Conservation (phyloP, 768 basidiomycete genomes). For the Collybia sordida region DNA sequence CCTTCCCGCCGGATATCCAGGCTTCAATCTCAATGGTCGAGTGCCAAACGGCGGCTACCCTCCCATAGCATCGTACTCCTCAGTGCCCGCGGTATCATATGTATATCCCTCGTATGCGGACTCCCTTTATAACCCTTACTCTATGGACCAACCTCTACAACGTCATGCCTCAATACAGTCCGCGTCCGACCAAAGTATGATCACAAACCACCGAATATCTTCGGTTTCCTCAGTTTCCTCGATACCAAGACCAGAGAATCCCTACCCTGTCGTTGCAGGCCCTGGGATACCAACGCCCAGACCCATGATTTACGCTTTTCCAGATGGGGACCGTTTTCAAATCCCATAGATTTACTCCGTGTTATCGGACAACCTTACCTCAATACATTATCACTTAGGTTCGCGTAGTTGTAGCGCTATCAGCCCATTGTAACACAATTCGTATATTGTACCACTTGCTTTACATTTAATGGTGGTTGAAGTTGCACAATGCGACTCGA, state of each 20-base stretch:
- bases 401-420: too few relatives aligned
- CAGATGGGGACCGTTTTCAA: too few relatives aligned
- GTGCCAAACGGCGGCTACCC: neutral
- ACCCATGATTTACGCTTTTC: too few relatives aligned
- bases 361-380: neutral
- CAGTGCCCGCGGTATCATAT: slow-evolving; percentile 7
- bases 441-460: too few relatives aligned
- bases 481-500: too few relatives aligned
- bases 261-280: slow-evolving; percentile 16
- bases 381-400: too few relatives aligned
- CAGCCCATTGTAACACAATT: too few relatives aligned
- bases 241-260: slow-evolving; percentile 12
- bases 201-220: slow-evolving; percentile 3
- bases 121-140: slow-evolving; percentile 15
- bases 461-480: too few relatives aligned
- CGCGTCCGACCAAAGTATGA: slow-evolving; percentile 8
- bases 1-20: neutral
- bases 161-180: slow-evolving; percentile 5
- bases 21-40: neutral
- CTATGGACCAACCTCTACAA: slow-evolving; percentile 1
- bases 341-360: too few relatives aligned
- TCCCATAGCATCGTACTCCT: neutral
- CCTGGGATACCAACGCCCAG: slow-evolving; percentile 6
- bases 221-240: slow-evolving; percentile 4
- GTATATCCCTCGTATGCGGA: slow-evolving; percentile 16